A percentile compares a stretch with the other conserved stretches of the same genome.
Conservation (phyloP, 371 early-diverging fungal genomes). For the Mucor sp. region DNA sequence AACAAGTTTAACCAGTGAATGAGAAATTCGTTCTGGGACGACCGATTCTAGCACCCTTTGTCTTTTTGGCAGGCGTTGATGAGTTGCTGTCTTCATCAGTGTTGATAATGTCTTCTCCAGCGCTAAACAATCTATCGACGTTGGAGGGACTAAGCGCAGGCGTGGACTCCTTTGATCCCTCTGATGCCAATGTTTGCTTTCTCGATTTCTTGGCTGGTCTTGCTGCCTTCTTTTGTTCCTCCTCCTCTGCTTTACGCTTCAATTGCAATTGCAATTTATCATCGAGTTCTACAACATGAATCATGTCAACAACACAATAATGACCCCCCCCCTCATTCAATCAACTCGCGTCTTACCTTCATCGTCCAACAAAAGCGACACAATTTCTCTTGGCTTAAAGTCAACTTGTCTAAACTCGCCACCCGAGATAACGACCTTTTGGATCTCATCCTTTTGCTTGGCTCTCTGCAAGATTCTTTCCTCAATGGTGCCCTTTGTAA, state of each 20-base stretch:
- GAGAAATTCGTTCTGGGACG: slow-evolving; percentile 51
- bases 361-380: slow-evolving; percentile 84
- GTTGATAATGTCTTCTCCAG: slow-evolving; percentile 41
- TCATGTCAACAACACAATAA: too few relatives aligned
- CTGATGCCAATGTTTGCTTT: slow-evolving; percentile 29
- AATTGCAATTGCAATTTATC: slow-evolving; percentile 59
- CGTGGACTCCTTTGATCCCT: slow-evolving; percentile 28
- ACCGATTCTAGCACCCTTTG: slow-evolving; percentile 40
- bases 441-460: slow-evolving; percentile 95
- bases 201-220: slow-evolving; percentile 42
- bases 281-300: slow-evolving; percentile 44
- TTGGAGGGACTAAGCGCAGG: slow-evolving; percentile 31
- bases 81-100: slow-evolving; percentile 19
- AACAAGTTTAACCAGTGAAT: slow-evolving; percentile 18
- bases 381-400: slow-evolving; percentile 87
- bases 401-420: slow-evolving; percentile 86
- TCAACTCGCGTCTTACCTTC: slow-evolving; percentile 40
- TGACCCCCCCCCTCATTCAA: too few relatives aligned
- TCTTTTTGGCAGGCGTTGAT: slow-evolving; percentile 26
- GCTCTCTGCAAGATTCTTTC: slow-evolving; percentile 91
- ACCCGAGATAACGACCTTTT: slow-evolving; percentile 96
- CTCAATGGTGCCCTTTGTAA: slow-evolving; percentile 92
- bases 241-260: slow-evolving; percentile 65
- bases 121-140: slow-evolving; percentile 41
- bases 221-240: slow-evolving; percentile 39